Evolutionary conservation across 441 rosid species (phyloP).

Genomic region (Gossypium schwendimanii): DNA sequence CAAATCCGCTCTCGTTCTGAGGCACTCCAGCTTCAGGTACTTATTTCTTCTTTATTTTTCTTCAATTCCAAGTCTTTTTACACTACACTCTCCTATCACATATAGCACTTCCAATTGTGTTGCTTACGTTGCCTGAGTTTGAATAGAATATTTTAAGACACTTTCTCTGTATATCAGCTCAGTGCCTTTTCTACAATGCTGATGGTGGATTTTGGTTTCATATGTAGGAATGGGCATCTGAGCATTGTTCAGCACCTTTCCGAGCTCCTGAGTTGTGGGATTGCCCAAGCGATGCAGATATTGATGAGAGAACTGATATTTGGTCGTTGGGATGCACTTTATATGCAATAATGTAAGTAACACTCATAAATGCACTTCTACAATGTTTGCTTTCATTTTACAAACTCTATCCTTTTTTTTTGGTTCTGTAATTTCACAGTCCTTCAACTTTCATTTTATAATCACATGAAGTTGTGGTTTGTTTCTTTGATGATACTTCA

Average conservation of each 20-base stretch:
- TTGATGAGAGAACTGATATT: conserved; percentile 95
- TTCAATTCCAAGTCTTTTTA: neutral
- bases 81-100: neutral
- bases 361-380: neutral
- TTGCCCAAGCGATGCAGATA: conserved; percentile 86
- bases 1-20: conserved; percentile 87
- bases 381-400: neutral
- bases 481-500: too few relatives aligned
- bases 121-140: neutral
- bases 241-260: conserved; percentile 93
- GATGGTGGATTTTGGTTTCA: conserved; percentile 15
- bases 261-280: conserved; percentile 99
- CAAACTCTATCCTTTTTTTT: neutral
- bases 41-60: neutral
- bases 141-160: neutral
- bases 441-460: too few relatives aligned
- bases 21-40: conserved; percentile 90
- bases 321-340: conserved; percentile 99
- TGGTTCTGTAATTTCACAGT: too few relatives aligned
- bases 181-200: neutral
- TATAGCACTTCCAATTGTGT: neutral
- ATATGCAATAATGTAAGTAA: conserved; percentile 83
- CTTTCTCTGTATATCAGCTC: conserved; percentile 3
- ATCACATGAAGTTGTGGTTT: too few relatives aligned
- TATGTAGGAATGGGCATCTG: conserved; percentile 88